phyloP scores from a whole-genome alignment of 2,329 filamentous ascomycete genomes.

The Plenodomus lindquistii region DNA sequence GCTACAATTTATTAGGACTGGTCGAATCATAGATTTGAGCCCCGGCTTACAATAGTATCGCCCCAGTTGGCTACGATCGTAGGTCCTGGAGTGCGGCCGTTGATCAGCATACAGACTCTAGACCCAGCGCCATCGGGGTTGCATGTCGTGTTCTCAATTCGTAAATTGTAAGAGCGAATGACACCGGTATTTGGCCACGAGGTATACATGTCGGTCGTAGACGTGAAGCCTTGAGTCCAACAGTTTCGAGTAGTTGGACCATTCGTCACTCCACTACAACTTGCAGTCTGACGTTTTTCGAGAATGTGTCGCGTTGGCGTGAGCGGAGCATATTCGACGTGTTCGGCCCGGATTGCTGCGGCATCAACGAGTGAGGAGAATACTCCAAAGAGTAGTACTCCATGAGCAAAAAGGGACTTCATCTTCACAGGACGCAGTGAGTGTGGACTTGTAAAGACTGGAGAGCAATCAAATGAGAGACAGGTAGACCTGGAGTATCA shows the following conservation, averaged over 20 bases:
- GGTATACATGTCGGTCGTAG: constrained; percentile 47
- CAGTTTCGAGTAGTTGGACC: constrained; percentile 44
- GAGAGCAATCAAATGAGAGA: constrained; percentile 1
- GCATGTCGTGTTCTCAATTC: constrained; percentile 48
- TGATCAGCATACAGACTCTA: constrained; percentile 43
- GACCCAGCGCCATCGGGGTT: constrained; percentile 45
- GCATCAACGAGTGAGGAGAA: constrained; percentile 14
- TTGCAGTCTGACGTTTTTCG: constrained; percentile 20
- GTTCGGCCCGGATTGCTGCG: constrained; percentile 22
- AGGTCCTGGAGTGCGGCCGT: constrained; percentile 64
- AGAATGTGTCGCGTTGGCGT: constrained; percentile 10
- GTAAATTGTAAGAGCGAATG: constrained; percentile 37
- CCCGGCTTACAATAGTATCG: background rate
- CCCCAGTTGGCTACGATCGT: constrained; percentile 58
- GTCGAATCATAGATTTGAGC: background rate
- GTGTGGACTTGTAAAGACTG: constrained; percentile 7
- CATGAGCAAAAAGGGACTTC: constrained; percentile 26
- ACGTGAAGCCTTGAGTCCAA: constrained; percentile 45
- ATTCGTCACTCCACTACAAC: constrained; percentile 35
- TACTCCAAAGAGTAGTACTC: constrained; percentile 24
- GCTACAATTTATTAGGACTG: constrained; percentile 20
- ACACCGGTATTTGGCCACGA: constrained; percentile 46
- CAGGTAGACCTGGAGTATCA: background rate
- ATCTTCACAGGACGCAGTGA: constrained; percentile 15
- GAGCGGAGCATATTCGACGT: constrained; percentile 11